A percentile compares a stretch with the other conserved stretches of the same genome.
Evolutionary conservation across 1,284 basidiomycete species (phyloP).

Genomic region (Ganoderma lucidum): DNA sequence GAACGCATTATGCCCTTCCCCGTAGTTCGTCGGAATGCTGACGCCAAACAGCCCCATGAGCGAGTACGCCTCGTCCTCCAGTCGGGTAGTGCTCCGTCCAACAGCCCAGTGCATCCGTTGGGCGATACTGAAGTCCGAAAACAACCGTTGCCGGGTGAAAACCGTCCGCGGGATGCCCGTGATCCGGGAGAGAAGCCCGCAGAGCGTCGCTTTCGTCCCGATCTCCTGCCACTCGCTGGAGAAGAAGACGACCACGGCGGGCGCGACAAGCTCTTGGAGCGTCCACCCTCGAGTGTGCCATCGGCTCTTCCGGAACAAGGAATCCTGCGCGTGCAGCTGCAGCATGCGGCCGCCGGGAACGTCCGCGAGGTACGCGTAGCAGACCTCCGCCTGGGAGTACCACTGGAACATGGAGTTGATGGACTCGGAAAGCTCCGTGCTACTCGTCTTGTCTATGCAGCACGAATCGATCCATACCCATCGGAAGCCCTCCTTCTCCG

Average conservation of each 20-base stretch:
- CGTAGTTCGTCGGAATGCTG: constrained; percentile 27
- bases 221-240: constrained; percentile 18
- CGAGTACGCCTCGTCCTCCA: constrained; percentile 26
- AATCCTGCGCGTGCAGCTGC: background rate
- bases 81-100: constrained; percentile 14
- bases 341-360: constrained; percentile 1
- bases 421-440: constrained; percentile 28
- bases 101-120: constrained; percentile 26
- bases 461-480: constrained; percentile 32
- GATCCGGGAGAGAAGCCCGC: constrained; percentile 9
- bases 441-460: constrained; percentile 26
- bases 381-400: constrained; percentile 20
- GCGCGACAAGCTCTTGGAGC: constrained; percentile 26
- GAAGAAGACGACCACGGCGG: constrained; percentile 19
- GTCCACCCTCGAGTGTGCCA: constrained; percentile 28
- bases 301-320: constrained; percentile 15
- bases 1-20: constrained; percentile 24
- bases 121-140: constrained; percentile 19
- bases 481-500: constrained; percentile 9
- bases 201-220: constrained; percentile 21
- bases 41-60: constrained; percentile 26
- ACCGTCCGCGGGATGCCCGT: constrained; percentile 15
- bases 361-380: constrained; percentile 25
- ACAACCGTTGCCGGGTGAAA: constrained; percentile 9
- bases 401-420: constrained; percentile 31